Evolutionary conservation across 2,329 filamentous ascomycete species (phyloP).

Genomic region (Colletotrichum orbiculare): DNA sequence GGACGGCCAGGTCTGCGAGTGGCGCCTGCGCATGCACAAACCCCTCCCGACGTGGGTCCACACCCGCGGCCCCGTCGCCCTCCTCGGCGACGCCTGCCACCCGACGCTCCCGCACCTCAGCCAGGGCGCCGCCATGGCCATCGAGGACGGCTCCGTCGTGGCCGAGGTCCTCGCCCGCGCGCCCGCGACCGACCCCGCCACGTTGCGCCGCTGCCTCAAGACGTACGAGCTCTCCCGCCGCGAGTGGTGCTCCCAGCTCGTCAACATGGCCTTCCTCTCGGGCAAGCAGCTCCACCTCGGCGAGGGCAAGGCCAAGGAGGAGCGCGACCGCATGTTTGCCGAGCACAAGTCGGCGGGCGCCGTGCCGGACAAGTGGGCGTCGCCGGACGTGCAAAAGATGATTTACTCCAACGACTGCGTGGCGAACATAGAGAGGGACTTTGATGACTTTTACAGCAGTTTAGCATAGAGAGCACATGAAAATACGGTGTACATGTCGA

Average conservation of each 20-base stretch:
- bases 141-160: constrained; percentile 73
- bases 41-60: constrained; percentile 68
- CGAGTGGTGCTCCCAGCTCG: constrained; percentile 62
- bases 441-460: constrained; percentile 57
- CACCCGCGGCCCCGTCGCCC: constrained; percentile 58
- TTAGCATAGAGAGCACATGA: constrained; percentile 33
- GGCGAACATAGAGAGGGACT: constrained; percentile 62
- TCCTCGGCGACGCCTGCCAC: constrained; percentile 75
- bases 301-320: constrained; percentile 67
- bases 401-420: constrained; percentile 74
- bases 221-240: constrained; percentile 68
- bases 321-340: constrained; percentile 67
- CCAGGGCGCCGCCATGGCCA: constrained; percentile 75
- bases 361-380: constrained; percentile 77
- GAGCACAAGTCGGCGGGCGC: constrained; percentile 60
- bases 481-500: not conserved
- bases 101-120: constrained; percentile 75
- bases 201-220: constrained; percentile 60
- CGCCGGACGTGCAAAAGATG: constrained; percentile 74
- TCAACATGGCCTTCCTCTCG: constrained; percentile 63
- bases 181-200: constrained; percentile 48
- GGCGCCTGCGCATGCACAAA: constrained; percentile 70
- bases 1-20: constrained; percentile 73
- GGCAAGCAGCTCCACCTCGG: constrained; percentile 68
- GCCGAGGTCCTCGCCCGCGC: constrained; percentile 61